A percentile compares a stretch with the other conserved stretches of the same genome.
Evolutionary conservation across 352 stramenopile genomes (phyloP).

Genomic region (Phytophthora hibernalis): DNA sequence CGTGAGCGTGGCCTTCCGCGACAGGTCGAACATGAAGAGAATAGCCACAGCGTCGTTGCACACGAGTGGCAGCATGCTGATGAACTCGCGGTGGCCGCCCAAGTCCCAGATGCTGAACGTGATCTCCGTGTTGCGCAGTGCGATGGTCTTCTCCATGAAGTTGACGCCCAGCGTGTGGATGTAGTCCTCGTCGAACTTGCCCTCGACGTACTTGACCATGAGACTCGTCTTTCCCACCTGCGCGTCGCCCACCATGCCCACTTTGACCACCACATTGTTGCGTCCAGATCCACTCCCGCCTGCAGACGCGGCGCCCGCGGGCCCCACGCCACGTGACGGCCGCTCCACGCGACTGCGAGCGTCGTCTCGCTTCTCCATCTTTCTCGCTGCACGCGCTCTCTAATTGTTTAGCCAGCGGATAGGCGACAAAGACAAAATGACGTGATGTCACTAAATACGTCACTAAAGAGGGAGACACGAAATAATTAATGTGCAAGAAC

Average conservation of each 20-base stretch:
- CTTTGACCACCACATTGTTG: slow-evolving; percentile 92
- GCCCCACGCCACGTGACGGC: slow-evolving; percentile 40
- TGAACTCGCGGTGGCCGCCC: slow-evolving; percentile 93
- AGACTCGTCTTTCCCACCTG: slow-evolving; percentile 96
- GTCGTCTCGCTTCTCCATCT: slow-evolving; percentile 42
- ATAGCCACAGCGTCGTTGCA: slow-evolving; percentile 95
- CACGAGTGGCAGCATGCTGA: slow-evolving; percentile 94
- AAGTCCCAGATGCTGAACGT: slow-evolving; percentile 97
- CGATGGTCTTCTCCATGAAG: slow-evolving; percentile 97
- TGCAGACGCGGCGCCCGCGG: slow-evolving; percentile 25
- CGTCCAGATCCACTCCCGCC: slow-evolving; percentile 48
- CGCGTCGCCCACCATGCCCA: slow-evolving; percentile 95
- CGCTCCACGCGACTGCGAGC: slow-evolving; percentile 30
- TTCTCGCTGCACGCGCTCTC: slow-evolving; percentile 20
- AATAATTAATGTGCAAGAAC: no score
- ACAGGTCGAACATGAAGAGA: slow-evolving; percentile 97
- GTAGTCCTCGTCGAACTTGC: slow-evolving; percentile 97
- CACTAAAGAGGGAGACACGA: slow-evolving; percentile 1
- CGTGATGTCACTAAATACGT: slow-evolving; percentile 1
- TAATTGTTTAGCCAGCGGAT: background rate
- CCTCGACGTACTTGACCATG: slow-evolving; percentile 97
- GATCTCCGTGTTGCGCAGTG: slow-evolving; percentile 94
- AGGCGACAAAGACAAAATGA: background rate
- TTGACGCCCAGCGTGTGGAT: slow-evolving; percentile 96
- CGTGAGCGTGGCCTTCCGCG: slow-evolving; percentile 91